These are phyloP conservation scores for Ceratopteris richardii DNA, from an alignment of 75 land plant genomes.

Conservation along the genomic window DNA sequence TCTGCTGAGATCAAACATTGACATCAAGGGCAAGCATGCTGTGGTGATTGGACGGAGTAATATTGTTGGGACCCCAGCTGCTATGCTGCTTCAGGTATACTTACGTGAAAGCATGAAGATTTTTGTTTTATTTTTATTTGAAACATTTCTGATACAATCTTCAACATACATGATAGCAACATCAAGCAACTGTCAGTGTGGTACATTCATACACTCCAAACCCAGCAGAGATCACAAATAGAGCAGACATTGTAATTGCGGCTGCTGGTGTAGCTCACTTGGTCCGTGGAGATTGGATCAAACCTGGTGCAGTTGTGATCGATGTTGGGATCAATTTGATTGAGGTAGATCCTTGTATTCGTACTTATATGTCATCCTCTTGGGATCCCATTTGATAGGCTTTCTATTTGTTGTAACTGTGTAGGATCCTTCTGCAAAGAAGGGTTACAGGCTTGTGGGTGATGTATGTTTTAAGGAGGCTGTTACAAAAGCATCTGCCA, in stretches of 20 bases:
- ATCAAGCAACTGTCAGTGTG: constrained; percentile 13
- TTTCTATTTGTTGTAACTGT: no score
- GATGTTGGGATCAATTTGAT: constrained; percentile 9
- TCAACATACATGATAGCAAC: no score
- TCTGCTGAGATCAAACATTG: constrained; percentile 50
- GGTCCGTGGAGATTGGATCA: constrained; percentile 10
- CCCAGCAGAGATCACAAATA: constrained; percentile 10
- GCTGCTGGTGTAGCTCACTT: constrained; percentile 13
- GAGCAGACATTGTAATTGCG: constrained; percentile 10
- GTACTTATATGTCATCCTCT: no score
- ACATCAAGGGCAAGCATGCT: no score
- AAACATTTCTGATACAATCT: no score
- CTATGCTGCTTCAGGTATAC: constrained; percentile 55
- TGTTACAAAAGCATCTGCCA: not conserved
- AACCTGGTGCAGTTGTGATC: constrained; percentile 10
- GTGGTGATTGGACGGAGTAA: constrained; percentile 91
- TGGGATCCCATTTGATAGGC: no score
- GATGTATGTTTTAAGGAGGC: not conserved
- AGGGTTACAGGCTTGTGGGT: no score
- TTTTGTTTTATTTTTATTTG: no score
- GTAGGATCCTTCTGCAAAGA: no score
- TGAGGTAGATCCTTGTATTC: no score
- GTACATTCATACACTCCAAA: constrained; percentile 10
- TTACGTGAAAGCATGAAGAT: no score
- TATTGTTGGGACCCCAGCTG: constrained; percentile 78